Base-by-base conservation (phyloP, 2,329 filamentous ascomycete species). In the Xylaria sp. region DNA sequence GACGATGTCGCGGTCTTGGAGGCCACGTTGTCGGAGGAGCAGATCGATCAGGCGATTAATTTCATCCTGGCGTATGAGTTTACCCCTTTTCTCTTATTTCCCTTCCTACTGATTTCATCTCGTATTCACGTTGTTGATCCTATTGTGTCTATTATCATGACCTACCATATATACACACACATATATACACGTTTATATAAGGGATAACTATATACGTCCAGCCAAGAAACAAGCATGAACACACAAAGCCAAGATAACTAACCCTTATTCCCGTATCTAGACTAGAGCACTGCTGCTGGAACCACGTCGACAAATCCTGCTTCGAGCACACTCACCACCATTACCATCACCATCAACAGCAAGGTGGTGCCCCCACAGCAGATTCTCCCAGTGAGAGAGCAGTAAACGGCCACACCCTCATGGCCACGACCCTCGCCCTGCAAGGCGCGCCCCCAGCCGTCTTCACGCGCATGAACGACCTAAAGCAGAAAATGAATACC, bases 231-330 rank as follows among this genome's bases (percentile, higher is more conserved):
- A 50, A 41, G 8, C 2, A 54, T 54, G 25, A 37, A 41, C 13
- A 44, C 13, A 13, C 18, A n/a, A 61, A 52, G 46, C 65, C 59
- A 60, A 69, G 65, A 18, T 23, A 18, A 1, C 9, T 15, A 34
- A 3, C 39, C 20, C 10, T 39, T 9, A 7, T 65, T 59, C 41
- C 44, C 31, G 6, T 37, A 46, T 67, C 20, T 39, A 87, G 85
- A 2, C 81, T 87, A 60, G 86, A 87, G 72, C 85, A 86, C 72
- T 81, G 85, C 51, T 87, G 85, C 78, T 86, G 84, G 83, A 76
- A 84, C 66, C 85, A 87, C 73, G 85, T 84, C 73, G 77, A 79
- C 70, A 74, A 80, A 7, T 79, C 81, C 25, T 80, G 82, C 72
- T 84, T 81, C 74, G 75, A 76, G 12, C 79, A 69, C 57, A 50